Evolutionary conservation across 2,329 filamentous ascomycete genomes (phyloP).

Genomic region (Alternaria conjuncta): DNA sequence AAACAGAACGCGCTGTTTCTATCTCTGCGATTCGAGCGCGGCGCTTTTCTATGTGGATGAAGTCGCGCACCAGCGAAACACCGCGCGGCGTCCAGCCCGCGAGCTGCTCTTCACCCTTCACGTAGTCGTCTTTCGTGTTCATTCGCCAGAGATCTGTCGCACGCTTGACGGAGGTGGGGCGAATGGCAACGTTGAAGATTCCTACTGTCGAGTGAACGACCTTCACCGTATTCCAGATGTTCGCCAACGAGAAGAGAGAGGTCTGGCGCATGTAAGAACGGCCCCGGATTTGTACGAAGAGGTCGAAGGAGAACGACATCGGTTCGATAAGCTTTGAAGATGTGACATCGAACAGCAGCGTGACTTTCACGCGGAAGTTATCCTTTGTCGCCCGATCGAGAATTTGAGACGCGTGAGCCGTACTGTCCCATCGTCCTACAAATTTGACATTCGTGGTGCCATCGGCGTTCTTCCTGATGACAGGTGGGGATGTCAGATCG

Average conservation of each 20-base stretch:
- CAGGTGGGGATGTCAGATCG: constrained; percentile 77
- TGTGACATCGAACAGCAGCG: constrained; percentile 82
- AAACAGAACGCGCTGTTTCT: constrained; percentile 72
- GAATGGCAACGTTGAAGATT: constrained; percentile 85
- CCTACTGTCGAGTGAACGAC: constrained; percentile 86
- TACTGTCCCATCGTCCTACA: constrained; percentile 96
- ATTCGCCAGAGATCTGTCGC: constrained; percentile 95
- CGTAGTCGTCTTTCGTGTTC: constrained; percentile 92
- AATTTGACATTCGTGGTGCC: constrained; percentile 87
- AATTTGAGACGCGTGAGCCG: constrained; percentile 86
- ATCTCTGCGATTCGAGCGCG: constrained; percentile 79
- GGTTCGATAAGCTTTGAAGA: constrained; percentile 85
- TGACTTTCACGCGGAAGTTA: constrained; percentile 88
- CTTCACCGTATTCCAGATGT: constrained; percentile 82
- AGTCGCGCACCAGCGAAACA: constrained; percentile 89
- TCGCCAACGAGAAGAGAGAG: constrained; percentile 80
- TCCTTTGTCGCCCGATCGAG: constrained; percentile 94
- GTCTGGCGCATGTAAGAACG: constrained; percentile 84
- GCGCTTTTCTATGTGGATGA: constrained; percentile 75
- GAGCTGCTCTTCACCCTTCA: constrained; percentile 92
- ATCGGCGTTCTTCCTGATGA: constrained; percentile 84
- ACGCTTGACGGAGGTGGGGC: constrained; percentile 87
- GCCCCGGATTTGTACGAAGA: constrained; percentile 83
- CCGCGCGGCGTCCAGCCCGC: constrained; percentile 86
- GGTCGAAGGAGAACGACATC: constrained; percentile 82